Base-by-base conservation (phyloP, 306 rosid species). In the Aeschynomene evenia region DNA sequence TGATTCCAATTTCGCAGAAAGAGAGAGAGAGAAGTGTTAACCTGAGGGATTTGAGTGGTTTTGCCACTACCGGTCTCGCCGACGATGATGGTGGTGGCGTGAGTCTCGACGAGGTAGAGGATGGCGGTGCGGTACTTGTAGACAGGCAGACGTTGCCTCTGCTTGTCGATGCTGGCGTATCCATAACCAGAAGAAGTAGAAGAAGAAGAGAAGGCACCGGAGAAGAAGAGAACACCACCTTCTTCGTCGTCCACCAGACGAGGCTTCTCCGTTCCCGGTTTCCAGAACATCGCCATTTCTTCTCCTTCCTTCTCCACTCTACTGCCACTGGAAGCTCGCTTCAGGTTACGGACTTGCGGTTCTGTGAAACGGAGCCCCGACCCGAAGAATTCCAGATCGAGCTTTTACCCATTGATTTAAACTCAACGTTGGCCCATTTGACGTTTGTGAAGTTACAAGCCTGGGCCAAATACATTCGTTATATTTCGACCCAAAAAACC, bases 61-160 rank as follows among this genome's bases (percentile, higher is more conserved):
- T 93, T 93, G 9, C 98, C 98, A 33, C 98, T 93, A 1, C 98
- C 98, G 23, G 98, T 93, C 79, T 93, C 98, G 19, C 98, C 97
- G 11, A 93, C 98, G 8, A 93, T 75, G 75, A 93, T 85, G 36
- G 96, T 88, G 26, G 98, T 90, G 71, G 94, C 87, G 72, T 80
- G 91, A 73, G 87, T 86, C 76, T 93, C 98, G 3, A 93, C 91
- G 62, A 87, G 73, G 80, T 90, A 93, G 45, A 93, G 94, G 65
- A 93, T 90, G 59, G 91, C 71, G 22, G 85, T 80, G 14, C 98
- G 93, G 85, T 86, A 93, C 75, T 85, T 90, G 86, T 67, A 90
- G 2, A 90, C 97, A 21, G 98, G 98, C 34, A 93, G 86, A 6
- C 96, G 86, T 80, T 90, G 97, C 75, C 96, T 82, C 80, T 88